Conservation (phyloP, 2,329 filamentous ascomycete genomes). For the Didymella lethalis region DNA sequence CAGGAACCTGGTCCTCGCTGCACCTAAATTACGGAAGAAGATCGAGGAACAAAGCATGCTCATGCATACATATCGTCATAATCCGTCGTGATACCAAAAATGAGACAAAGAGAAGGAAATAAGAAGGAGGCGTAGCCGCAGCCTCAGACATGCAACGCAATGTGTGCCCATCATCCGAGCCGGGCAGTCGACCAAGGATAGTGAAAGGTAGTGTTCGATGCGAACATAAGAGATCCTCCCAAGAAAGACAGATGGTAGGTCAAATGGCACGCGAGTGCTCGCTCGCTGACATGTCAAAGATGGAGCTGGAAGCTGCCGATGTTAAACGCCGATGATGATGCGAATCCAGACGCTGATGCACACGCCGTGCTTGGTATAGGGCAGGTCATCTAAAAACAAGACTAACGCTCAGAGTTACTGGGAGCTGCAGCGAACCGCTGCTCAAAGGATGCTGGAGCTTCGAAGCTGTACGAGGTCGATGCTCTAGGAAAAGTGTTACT, state of each 20-base stretch:
- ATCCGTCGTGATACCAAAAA: slow-evolving; percentile 33
- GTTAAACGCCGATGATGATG: slow-evolving; percentile 49
- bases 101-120: slow-evolving; percentile 24
- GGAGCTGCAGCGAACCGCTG: slow-evolving; percentile 48
- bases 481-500: slow-evolving; percentile 59
- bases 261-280: slow-evolving; percentile 33
- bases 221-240: slow-evolving; percentile 47
- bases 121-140: slow-evolving; percentile 18
- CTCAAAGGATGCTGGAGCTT: slow-evolving; percentile 50
- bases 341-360: slow-evolving; percentile 34
- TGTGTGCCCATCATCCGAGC: slow-evolving; percentile 26
- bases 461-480: slow-evolving; percentile 49
- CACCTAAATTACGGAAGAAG: slow-evolving; percentile 37
- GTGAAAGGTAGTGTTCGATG: slow-evolving; percentile 31
- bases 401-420: slow-evolving; percentile 34
- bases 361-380: slow-evolving; percentile 33
- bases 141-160: slow-evolving; percentile 23
- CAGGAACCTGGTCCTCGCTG: slow-evolving; percentile 14
- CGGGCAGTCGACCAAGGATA: slow-evolving; percentile 23
- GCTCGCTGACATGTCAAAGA: slow-evolving; percentile 31
- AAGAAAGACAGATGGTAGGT: slow-evolving; percentile 29
- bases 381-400: slow-evolving; percentile 34
- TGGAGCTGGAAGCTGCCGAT: slow-evolving; percentile 34
- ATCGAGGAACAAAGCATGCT: slow-evolving; percentile 26
- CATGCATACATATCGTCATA: slow-evolving; percentile 41